Evolutionary conservation across 176 grass and related monocot genomes (phyloP), one percentile per base, ranked within the genome.

Genomic region (Lolium perenne): DNA sequence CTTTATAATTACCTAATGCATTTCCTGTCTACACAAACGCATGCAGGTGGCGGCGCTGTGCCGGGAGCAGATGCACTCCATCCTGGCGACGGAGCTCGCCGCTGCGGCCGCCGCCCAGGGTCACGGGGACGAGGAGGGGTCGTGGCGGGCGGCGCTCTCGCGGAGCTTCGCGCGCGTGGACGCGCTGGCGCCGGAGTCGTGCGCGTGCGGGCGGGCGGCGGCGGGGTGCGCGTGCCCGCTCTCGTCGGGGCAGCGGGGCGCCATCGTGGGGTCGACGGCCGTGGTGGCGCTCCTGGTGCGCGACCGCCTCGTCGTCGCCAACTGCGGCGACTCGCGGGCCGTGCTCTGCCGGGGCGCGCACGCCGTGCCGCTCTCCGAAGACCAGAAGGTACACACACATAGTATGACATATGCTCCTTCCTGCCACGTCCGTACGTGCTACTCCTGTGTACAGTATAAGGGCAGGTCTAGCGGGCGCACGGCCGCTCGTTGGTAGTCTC

Each of bases 321-420:
- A 98, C 93, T 93, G 91, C 82, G 95, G 95, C 32, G 95, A 98
- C 84, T 98, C 95, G 0, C 87, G 95, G 41, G 95, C 93, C 22
- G 91, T 98, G 13, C 90, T 98, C 63, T 90, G 89, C 64, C 96
- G 92, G 2, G 88, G 60, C 0, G 76, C 75, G 38, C 49, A 2
- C 4, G 96, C 74, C 48, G 2, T 92, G 35, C 86, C 92, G 63
- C 94, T 98, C 83, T 95, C 97, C 77, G 6, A 4, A 20, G 97
- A 98, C 83, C 97, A 98, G 74, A 98, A 98, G 97, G 96, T 98
- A 77, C n/a, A 21, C 23, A 16, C 4, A 6, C 8, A 1, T 29
- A n/a, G n/a, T n/a, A 29, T 29, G 26, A 29, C 26, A 29, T 29
- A 29, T 21, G 35, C 32, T 40, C 38, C 7, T 32, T 65, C 65